Evolutionary conservation across 2,329 filamentous ascomycete species (phyloP), one percentile per base, ranked within the genome.

Genomic region (Alternaria gansuensis): DNA sequence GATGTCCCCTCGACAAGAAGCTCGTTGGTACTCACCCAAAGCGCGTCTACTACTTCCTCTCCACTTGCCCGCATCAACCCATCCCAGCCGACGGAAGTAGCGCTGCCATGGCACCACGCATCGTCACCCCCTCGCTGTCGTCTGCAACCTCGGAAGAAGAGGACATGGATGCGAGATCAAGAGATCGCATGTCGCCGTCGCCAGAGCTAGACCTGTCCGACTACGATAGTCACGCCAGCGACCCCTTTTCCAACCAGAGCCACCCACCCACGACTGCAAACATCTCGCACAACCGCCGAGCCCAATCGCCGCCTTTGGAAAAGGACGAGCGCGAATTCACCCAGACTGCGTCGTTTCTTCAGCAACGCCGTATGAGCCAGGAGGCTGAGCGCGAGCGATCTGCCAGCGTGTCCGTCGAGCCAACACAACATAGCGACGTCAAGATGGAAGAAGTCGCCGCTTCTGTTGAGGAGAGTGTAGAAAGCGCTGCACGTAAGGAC

Each of bases 281-380:
- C 61, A 80, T 84, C 51, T 77, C 81, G 48, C 85, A 89, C 68
- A 87, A 86, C 62, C 84, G 88, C 60, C 88, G 91, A 59, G 90
- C 89, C n/a, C 88, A 90, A 24, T 95, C 92, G 64, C 93, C 94
- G 51, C 92, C 93, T 14, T 83, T 98, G 36, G 94, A 98, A 80
- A 92, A 91, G 70, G 94, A 98, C 69, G 94, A 98, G 82, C 91
- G 90, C 73, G 95, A 98, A 78, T 99, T 99, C 74, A 97, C 94
- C 6, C 92, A 96, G 79, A 98, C 93, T 1, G 95, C 95, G 14
- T 91, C 92, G 67, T 92, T 90, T 48, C 86, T 98, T 69, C 91
- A 87, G 59, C 82, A 84, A 79, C 84, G 82, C 65, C 81, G 77
- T 62, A 79, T 70, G 74, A 83, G 77, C 60, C 74, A 72, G 64